These are phyloP conservation scores for Ogataea haglerorum DNA, from an alignment of 805 yeast species.

Conservation along the genomic window DNA sequence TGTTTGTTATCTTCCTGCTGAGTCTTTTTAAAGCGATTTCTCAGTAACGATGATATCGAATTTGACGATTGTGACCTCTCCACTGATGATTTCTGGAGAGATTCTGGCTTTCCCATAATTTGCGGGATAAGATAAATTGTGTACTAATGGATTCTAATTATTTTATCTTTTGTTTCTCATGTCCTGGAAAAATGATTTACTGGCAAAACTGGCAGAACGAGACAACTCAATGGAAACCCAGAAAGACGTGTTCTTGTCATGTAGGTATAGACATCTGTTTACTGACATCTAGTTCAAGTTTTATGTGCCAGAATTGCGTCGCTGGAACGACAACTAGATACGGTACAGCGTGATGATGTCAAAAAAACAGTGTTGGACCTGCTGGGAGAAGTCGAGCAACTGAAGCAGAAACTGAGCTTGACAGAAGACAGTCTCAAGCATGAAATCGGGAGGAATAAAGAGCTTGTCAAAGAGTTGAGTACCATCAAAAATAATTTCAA, in stretches of 20 bases:
- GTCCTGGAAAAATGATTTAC: constrained; percentile 23
- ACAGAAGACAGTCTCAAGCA: constrained; percentile 1
- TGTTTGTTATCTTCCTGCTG: constrained; percentile 5
- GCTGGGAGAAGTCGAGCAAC: constrained; percentile 4
- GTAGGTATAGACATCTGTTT: constrained; percentile 16
- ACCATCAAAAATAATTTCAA: constrained; percentile 17
- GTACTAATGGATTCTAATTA: neutral
- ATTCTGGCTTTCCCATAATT: constrained; percentile 7
- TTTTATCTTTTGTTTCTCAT: neutral
- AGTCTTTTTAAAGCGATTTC: constrained; percentile 18
- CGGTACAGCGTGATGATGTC: constrained; percentile 17
- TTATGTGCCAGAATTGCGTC: constrained; percentile 9
- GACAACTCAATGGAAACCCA: constrained; percentile 14
- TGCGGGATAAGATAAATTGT: neutral
- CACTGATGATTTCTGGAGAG: constrained; percentile 2
- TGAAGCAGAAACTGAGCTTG: constrained; percentile 1
- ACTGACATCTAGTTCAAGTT: constrained; percentile 18
- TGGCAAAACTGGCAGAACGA: constrained; percentile 17
- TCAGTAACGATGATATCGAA: constrained; percentile 21
- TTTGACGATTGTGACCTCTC: constrained; percentile 21
- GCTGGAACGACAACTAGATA: constrained; percentile 15
- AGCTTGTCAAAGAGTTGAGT: constrained; percentile 10
- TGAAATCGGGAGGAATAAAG: constrained; percentile 8
- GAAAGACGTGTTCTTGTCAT: constrained; percentile 18
- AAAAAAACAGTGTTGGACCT: constrained; percentile 15